Evolutionary conservation across 768 basidiomycete genomes (phyloP).

Genomic region (Mycena venus): DNA sequence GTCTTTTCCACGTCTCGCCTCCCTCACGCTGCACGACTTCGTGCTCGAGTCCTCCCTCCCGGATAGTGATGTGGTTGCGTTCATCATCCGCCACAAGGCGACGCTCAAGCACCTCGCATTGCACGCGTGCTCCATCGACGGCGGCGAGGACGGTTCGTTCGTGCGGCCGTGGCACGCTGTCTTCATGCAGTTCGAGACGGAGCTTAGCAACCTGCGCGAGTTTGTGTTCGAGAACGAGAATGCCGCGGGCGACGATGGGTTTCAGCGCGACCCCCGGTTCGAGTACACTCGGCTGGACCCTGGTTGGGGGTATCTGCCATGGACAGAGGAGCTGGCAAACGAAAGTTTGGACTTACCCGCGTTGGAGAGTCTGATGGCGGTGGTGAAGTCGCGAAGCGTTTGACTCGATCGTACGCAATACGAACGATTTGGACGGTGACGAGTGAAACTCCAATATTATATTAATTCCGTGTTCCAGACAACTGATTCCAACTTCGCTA

Average conservation of each 20-base stretch:
- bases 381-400: neutral
- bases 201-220: neutral
- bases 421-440: too few relatives aligned
- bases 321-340: neutral
- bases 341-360: neutral
- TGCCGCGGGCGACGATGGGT: neutral
- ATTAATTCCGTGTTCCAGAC: too few relatives aligned
- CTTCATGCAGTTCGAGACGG: neutral
- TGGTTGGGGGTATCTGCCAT: neutral
- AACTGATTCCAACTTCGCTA: too few relatives aligned
- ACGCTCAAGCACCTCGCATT: constrained; percentile 21
- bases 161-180: constrained; percentile 15
- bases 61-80: neutral
- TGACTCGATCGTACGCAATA: too few relatives aligned
- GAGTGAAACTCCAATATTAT: too few relatives aligned
- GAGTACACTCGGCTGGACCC: neutral
- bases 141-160: neutral
- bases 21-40: constrained; percentile 12
- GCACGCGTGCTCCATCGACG: constrained; percentile 2
- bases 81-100: constrained; percentile 15
- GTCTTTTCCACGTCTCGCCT: neutral
- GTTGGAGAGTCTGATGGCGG: constrained; percentile 46
- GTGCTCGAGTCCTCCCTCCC: neutral
- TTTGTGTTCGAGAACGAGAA: constrained; percentile 6
- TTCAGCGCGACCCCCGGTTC: neutral